Base-by-base conservation (phyloP, 31 red algal species). In the Odonthalia washingtoniensis region DNA sequence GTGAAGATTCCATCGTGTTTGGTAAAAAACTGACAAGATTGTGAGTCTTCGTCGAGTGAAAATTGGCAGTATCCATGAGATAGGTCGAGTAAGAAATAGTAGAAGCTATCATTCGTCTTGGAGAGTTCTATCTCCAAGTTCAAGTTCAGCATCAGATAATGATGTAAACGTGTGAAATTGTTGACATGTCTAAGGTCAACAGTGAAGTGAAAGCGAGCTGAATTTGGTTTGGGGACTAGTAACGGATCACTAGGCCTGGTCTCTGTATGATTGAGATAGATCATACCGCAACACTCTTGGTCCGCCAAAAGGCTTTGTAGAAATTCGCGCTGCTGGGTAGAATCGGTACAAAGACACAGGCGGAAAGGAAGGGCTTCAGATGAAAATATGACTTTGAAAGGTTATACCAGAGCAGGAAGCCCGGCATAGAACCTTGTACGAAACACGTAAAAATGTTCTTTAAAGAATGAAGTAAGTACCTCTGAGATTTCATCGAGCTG, bases 11-110 rank as follows among this genome's bases (percentile, higher is more conserved):
- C 68, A 61, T 32, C 24, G 16, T 14, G 68, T 24, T 14, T 35
- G 24, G 31, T 30, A 28, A 72, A 32, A 26, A 16, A 72, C 28
- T 72, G 68, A 28, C 68, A 72, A 24, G 16, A 14, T 32, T 72
- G 68, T 24, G 68, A 72, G 17, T 32, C 14, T 24, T 24, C 28
- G 28, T 16, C 68, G 17, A 72, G 16, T 72, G 16, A 26, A 32
- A 72, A 28, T 35, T 72, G 68, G 17, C 68, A 72, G 24, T 61
- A 61, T 24, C 52, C 52, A 61, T 61, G 52, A 24, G 52, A 61
- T 24, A 61, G 14, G 24, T 61, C 52, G 52, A 61, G 24, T 14
- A 17, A 17, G 14, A 24, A 14, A 61, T 17, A 61, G 52, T 24
- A 61, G 14, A 17, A 17, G 14, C 16, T 24, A 61, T 61, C 52